Evolutionary conservation across 352 stramenopile genomes (phyloP).

Genomic region (Phytophthora lateralis): DNA sequence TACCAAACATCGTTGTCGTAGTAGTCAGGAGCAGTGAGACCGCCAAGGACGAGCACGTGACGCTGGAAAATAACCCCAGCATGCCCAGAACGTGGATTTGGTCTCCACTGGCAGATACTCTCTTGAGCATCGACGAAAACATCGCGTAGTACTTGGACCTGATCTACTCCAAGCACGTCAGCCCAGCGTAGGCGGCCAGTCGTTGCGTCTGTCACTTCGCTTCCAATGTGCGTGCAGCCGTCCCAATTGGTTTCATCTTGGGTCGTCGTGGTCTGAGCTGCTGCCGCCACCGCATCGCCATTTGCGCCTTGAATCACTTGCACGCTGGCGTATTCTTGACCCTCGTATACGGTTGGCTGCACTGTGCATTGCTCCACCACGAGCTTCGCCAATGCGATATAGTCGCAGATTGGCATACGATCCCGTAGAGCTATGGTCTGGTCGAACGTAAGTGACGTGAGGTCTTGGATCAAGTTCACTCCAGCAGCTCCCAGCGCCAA

Average conservation of each 20-base stretch:
- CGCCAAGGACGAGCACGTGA: slow-evolving; percentile 77
- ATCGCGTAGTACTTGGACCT: slow-evolving; percentile 66
- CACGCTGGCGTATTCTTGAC: slow-evolving; percentile 48
- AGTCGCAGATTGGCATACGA: slow-evolving; percentile 73
- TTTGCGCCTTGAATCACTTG: slow-evolving; percentile 42
- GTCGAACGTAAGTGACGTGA: slow-evolving; percentile 65
- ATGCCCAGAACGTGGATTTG: slow-evolving; percentile 62
- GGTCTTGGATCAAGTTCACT: slow-evolving; percentile 82
- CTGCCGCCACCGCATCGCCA: slow-evolving; percentile 14
- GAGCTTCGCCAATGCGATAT: slow-evolving; percentile 65
- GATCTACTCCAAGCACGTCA: slow-evolving; percentile 66
- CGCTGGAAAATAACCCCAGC: slow-evolving; percentile 76
- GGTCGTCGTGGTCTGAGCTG: slow-evolving; percentile 11
- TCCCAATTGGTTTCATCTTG: slow-evolving; percentile 51
- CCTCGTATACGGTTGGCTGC: slow-evolving; percentile 47
- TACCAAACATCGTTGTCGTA: slow-evolving; percentile 92
- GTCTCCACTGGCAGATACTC: slow-evolving; percentile 72
- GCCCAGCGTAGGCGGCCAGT: slow-evolving; percentile 58
- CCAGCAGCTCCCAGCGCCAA: slow-evolving; percentile 55
- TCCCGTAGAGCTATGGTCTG: slow-evolving; percentile 54
- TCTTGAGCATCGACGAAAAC: slow-evolving; percentile 69
- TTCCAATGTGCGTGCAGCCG: slow-evolving; percentile 59
- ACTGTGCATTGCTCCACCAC: slow-evolving; percentile 64
- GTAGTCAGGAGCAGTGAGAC: slow-evolving; percentile 61
- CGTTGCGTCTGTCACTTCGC: slow-evolving; percentile 40